phyloP scores from a whole-genome alignment of 1,139 yeast species.

The Blastobotrys aristatus region DNA sequence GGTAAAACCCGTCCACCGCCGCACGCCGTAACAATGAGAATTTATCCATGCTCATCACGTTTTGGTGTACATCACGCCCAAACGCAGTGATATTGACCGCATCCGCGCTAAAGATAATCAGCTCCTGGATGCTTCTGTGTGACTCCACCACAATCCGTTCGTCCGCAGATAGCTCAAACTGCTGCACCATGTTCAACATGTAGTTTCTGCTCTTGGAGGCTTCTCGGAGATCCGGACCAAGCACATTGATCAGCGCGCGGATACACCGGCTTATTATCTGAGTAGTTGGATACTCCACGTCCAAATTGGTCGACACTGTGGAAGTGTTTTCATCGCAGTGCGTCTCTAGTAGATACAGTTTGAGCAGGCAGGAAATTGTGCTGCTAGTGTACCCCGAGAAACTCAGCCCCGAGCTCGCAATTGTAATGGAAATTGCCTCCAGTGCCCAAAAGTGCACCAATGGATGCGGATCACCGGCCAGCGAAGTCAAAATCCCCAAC shows the following conservation, averaged over 20 bases:
- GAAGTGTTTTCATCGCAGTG: conserved; percentile 49
- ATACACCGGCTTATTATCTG: conserved; percentile 40
- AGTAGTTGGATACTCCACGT: conserved; percentile 40
- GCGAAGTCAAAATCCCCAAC: conserved; percentile 53
- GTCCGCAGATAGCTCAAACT: conserved; percentile 26
- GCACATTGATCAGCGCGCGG: conserved; percentile 40
- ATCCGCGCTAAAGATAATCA: conserved; percentile 32
- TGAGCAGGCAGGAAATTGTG: conserved; percentile 44
- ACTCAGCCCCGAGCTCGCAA: conserved; percentile 53
- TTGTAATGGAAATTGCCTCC: conserved; percentile 50
- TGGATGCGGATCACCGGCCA: conserved; percentile 80
- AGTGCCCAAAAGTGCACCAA: conserved; percentile 70
- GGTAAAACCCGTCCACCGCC: conserved; percentile 37
- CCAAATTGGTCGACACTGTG: conserved; percentile 44
- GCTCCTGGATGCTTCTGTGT: conserved; percentile 28
- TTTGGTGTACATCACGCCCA: conserved; percentile 27
- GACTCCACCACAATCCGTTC: conserved; percentile 30
- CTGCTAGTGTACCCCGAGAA: conserved; percentile 41
- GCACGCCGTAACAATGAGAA: conserved; percentile 28
- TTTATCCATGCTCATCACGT: conserved; percentile 20
- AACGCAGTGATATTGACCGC: conserved; percentile 27
- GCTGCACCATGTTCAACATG: conserved; percentile 30
- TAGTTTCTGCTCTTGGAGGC: conserved; percentile 21
- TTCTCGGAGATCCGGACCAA: conserved; percentile 48
- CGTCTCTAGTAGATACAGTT: conserved; percentile 46